Conservation (phyloP, 73 alveolate species). For the Stentor coeruleus region DNA sequence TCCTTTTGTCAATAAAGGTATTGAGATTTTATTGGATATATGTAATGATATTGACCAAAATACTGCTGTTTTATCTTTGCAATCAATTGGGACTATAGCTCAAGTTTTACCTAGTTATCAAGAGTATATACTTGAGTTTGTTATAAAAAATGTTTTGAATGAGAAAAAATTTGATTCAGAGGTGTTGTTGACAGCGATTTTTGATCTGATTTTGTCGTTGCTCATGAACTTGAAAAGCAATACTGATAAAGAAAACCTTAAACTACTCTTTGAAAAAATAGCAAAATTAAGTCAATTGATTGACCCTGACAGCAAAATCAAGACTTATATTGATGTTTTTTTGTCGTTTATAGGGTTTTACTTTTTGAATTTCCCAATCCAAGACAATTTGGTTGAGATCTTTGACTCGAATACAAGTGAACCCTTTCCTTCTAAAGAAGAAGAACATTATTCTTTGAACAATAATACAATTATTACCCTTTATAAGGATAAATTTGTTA, state of each 20-base stretch:
- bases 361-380: conserved; percentile 7
- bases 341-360: background rate
- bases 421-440: background rate
- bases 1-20: background rate
- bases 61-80: background rate
- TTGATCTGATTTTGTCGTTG: background rate
- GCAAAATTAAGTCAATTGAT: background rate
- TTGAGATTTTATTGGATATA: background rate
- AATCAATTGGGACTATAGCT: background rate
- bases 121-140: background rate
- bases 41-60: background rate
- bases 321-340: background rate
- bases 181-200: background rate
- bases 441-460: background rate
- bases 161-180: background rate
- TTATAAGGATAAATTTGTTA: background rate
- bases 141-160: background rate
- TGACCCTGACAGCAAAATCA: background rate
- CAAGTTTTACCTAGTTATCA: background rate
- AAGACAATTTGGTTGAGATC: background rate
- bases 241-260: background rate
- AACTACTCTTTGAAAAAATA: background rate
- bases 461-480: background rate
- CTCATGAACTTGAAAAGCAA: background rate
- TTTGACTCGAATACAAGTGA: background rate